Base-by-base conservation (phyloP, 768 basidiomycete genomes). In the Xerocomellus amylosporus region DNA sequence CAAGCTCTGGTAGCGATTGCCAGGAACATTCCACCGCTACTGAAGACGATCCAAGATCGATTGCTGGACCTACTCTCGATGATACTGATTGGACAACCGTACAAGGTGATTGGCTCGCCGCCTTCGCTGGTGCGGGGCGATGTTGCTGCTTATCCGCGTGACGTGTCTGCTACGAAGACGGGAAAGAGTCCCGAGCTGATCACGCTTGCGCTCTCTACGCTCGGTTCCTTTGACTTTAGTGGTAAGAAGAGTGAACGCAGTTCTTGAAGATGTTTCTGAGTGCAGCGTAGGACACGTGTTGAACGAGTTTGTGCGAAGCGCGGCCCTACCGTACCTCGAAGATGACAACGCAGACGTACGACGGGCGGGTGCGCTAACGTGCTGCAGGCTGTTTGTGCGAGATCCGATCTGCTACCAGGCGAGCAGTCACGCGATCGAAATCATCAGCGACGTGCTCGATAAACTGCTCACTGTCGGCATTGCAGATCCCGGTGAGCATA, bases 371-470 rank as follows among this genome's bases (percentile, higher is more conserved):
- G 97, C 96, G 4, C 68, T 90, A 43, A 94, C 95, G 1, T 98
- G 94, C 67, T 97, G 94, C 63, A 83, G 82, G 43, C 80, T 98
- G 14, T 96, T 98, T 66, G 86, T 94, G 55, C 85, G 87, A 53
- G 97, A 99, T 73, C 94, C 95, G 0, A 97, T 98, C 47, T 94
- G 92, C 68, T 92, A 90, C 61, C 95, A 98, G 73, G 88, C 93
- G 10, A 96, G 93, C 75, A 93, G 87, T 62, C 91, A 98, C 71
- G 90, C 95, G 8, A 96, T 97, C 51, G 93, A 98, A 65, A 87
- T 98, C 54, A 95, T 99, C 65, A 93, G 92, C 69, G 96, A 98
- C 59, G 95, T 98, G n/a, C 79, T 98, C 39, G 94, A 97, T 70
- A 98, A 98, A 71, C 79, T 99, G 13, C 73, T 98, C 51, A 95